A percentile compares a stretch with the other conserved stretches of the same genome.
These are phyloP conservation scores for Adansonia grandidieri DNA, from an alignment of 441 rosid genomes.

Conservation along the genomic window DNA sequence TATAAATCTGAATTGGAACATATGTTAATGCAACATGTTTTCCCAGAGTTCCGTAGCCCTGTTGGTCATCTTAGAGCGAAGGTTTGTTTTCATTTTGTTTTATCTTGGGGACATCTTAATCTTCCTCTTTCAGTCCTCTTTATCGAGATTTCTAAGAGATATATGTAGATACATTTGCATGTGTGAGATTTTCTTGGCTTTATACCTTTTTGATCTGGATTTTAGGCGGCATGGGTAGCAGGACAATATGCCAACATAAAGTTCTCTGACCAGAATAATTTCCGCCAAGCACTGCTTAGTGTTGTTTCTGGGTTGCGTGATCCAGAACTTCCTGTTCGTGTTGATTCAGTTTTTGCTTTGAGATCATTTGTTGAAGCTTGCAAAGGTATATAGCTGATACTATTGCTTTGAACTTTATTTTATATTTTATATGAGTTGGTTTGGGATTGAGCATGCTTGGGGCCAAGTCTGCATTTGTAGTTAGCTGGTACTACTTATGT, in stretches of 20 bases:
- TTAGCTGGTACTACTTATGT: not conserved
- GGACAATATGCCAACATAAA: constrained; percentile 92
- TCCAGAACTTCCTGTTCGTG: constrained; percentile 97
- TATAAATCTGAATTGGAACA: constrained; percentile 93
- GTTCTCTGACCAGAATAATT: constrained; percentile 85
- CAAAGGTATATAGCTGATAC: constrained; percentile 50
- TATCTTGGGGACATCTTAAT: not conserved
- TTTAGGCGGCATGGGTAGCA: constrained; percentile 98
- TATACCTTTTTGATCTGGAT: constrained; percentile 31
- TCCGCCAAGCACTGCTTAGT: constrained; percentile 79
- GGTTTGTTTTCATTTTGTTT: constrained; percentile 46
- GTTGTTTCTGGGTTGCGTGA: constrained; percentile 95
- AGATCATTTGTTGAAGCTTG: constrained; percentile 96
- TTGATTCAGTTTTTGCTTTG: constrained; percentile 96
- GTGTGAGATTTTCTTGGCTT: not conserved
- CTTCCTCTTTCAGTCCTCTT: not conserved
- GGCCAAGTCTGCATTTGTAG: constrained; percentile 11
- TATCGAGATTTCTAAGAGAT: not conserved
- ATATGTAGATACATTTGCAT: too few species aligned
- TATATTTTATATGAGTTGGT: not conserved
- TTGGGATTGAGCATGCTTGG: not conserved
- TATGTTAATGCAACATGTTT: constrained; percentile 97
- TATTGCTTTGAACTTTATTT: not conserved
- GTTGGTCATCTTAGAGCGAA: constrained; percentile 98
- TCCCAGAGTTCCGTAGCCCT: constrained; percentile 92